Evolutionary conservation across 306 rosid species (phyloP), one percentile per base, ranked within the genome.

Genomic region (Carpinus viminea): DNA sequence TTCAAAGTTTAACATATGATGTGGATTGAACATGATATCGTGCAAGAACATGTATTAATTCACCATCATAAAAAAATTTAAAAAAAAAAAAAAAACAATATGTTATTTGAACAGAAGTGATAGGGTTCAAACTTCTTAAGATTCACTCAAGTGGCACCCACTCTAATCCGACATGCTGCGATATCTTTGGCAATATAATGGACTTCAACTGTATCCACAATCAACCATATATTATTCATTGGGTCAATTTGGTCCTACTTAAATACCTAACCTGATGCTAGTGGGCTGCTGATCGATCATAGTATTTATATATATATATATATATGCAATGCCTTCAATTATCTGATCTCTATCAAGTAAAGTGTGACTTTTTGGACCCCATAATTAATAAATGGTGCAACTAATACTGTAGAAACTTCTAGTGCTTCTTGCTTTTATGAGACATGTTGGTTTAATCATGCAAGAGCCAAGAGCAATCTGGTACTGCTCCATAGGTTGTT

Each of bases 91-190:
- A 31, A 34, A 3, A 45, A 48, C 11, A 66, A 3, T 9, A 20
- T 16, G 46, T 18, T 5, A 34, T 31, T 4, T 38, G 36, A 65
- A 8, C 18, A 66, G 28, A 31, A 9, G 43, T 41, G 46, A n/a
- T 18, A n/a, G 28, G 41, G 41, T 66, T 62, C 68, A 28, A 50
- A 62, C 69, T 31, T 62, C 69, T 31, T 62, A 62, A 3, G 46
- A 28, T 17, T 13, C 69, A 62, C 51, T 66, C 72, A 66, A 66
- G 7, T 66, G 72, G 18, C 72, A 41, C 8, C 51, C 71, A 66
- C 51, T 62, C 21, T 38, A 38, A 13, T 12, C 51, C 26, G 72
- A 66, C 72, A 41, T 8, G 12, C n/a, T 66, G 51, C 72, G 50
- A 41, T 66, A 43, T 18, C 38, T 66, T 66, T 66, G 38, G 71